phyloP scores from a whole-genome alignment of 768 basidiomycete species.

The Panellus pusillus region DNA sequence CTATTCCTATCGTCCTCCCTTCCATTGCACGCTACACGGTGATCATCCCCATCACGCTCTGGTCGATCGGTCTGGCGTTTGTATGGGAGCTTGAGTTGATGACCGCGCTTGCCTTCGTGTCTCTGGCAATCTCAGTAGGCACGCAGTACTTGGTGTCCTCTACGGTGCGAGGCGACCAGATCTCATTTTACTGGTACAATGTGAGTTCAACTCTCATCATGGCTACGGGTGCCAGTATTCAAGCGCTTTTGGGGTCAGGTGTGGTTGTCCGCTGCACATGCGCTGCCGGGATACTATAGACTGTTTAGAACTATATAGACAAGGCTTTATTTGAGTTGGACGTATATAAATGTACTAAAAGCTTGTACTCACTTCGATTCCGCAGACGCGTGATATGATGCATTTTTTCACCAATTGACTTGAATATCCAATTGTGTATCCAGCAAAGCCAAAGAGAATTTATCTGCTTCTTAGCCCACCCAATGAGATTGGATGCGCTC shows the following conservation, averaged over 20 bases:
- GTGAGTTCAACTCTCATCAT: neutral
- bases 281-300: slow-evolving; percentile 1
- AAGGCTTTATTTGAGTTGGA: too few relatives aligned
- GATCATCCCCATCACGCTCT: slow-evolving; percentile 34
- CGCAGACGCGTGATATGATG: too few relatives aligned
- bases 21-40: slow-evolving; percentile 29
- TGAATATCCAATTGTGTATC: too few relatives aligned
- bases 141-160: neutral
- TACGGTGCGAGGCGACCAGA: neutral
- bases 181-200: slow-evolving; percentile 1
- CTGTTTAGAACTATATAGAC: neutral
- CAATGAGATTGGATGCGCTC: too few relatives aligned
- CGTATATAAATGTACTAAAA: too few relatives aligned
- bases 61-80: slow-evolving; percentile 35
- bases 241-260: neutral
- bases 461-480: too few relatives aligned
- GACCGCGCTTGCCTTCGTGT: slow-evolving; percentile 27
- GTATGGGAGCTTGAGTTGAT: slow-evolving; percentile 36
- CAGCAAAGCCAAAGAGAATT: too few relatives aligned
- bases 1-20: slow-evolving; percentile 47
- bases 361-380: too few relatives aligned
- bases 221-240: neutral
- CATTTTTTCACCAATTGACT: too few relatives aligned
- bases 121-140: slow-evolving; percentile 31
- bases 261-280: neutral